Percentiles rank a stretch among this genome's conserved stretches.
Conservation (phyloP, 2,329 filamentous ascomycete genomes). For the Diaporthe capsici region DNA sequence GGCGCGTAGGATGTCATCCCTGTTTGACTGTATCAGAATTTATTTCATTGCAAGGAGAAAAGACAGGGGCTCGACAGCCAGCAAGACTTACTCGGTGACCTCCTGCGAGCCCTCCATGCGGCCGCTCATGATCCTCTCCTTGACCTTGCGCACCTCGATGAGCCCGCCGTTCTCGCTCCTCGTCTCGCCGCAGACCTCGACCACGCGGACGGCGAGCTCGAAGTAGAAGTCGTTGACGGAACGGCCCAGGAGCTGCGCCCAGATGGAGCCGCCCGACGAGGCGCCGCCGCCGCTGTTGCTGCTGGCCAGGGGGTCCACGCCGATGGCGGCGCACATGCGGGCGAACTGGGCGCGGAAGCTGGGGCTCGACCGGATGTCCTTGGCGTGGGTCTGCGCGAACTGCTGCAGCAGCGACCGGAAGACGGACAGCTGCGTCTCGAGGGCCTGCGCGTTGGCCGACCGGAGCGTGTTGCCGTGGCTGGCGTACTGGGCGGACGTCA, state of each 20-base stretch:
- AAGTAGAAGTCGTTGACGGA: slow-evolving; percentile 99
- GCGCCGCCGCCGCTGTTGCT: slow-evolving; percentile 63
- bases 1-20: slow-evolving; percentile 91
- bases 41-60: background rate
- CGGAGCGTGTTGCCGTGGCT: slow-evolving; percentile 91
- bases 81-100: slow-evolving; percentile 77
- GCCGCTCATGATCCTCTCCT: slow-evolving; percentile 79
- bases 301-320: slow-evolving; percentile 92
- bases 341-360: slow-evolving; percentile 97
- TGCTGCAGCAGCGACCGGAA: slow-evolving; percentile 96
- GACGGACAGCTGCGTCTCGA: slow-evolving; percentile 93
- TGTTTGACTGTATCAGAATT: slow-evolving; percentile 48
- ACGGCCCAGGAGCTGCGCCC: slow-evolving; percentile 91
- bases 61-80: background rate
- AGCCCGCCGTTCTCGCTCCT: slow-evolving; percentile 92
- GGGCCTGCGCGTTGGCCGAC: slow-evolving; percentile 84
- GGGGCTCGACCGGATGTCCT: slow-evolving; percentile 95
- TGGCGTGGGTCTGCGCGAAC: slow-evolving; percentile 94
- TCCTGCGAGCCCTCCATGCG: slow-evolving; percentile 83
- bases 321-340: slow-evolving; percentile 97
- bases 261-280: slow-evolving; percentile 75
- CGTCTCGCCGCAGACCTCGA: slow-evolving; percentile 91
- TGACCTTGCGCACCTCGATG: slow-evolving; percentile 86
- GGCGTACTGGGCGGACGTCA: slow-evolving; percentile 91
- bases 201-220: slow-evolving; percentile 93